Conservation (phyloP, 1,139 yeast genomes). For the Entelexis paramagnoliae region DNA sequence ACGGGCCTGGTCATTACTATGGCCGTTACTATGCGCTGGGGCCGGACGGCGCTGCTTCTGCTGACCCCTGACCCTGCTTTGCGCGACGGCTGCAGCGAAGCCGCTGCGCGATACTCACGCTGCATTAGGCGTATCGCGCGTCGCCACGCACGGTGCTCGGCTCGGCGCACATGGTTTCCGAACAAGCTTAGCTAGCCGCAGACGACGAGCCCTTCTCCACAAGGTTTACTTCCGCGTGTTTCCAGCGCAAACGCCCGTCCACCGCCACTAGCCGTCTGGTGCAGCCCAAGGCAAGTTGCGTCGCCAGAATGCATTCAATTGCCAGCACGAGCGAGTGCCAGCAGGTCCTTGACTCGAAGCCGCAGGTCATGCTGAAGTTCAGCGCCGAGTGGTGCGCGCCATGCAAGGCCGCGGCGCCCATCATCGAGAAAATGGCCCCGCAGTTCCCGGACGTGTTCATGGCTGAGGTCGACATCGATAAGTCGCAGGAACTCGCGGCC, state of each 20-base stretch:
- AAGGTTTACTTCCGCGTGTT: too few relatives aligned
- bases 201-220: too few relatives aligned
- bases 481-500: conserved; percentile 53
- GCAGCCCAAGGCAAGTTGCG: too few relatives aligned
- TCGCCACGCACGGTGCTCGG: neutral
- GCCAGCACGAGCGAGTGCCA: conserved; percentile 10
- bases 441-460: conserved; percentile 44
- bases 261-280: too few relatives aligned
- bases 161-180: too few relatives aligned
- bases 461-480: conserved; percentile 74
- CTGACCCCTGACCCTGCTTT: too few relatives aligned
- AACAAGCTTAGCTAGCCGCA: too few relatives aligned
- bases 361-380: conserved; percentile 44
- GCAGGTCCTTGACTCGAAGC: conserved; percentile 7
- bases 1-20: too few relatives aligned
- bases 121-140: neutral
- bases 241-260: too few relatives aligned
- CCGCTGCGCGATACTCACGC: neutral
- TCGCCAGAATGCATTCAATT: conserved; percentile 3
- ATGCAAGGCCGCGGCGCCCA: conserved; percentile 76
- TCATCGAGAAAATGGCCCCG: conserved; percentile 53
- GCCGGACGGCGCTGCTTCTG: too few relatives aligned
- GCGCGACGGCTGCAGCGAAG: too few relatives aligned
- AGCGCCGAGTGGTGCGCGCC: conserved; percentile 94
- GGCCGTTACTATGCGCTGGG: too few relatives aligned